phyloP scores from a whole-genome alignment of 805 yeast species.

The Hagleromyces aurorensis region DNA sequence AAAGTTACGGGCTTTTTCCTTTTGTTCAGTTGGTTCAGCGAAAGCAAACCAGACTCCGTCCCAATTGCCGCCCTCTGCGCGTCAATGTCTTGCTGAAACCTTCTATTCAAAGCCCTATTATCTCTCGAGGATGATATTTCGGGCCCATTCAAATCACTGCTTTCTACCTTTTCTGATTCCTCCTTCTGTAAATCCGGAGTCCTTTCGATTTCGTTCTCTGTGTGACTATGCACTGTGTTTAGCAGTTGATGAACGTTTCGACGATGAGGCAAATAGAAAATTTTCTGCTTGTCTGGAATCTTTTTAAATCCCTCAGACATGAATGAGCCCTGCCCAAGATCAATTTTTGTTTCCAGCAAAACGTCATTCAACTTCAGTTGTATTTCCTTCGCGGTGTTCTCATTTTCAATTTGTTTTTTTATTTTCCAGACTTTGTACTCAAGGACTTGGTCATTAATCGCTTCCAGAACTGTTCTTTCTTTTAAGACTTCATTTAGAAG shows the following conservation, averaged over 20 bases:
- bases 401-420: constrained; percentile 10
- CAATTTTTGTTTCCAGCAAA: constrained; percentile 25
- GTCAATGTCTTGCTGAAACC: constrained; percentile 83
- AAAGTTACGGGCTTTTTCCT: constrained; percentile 92
- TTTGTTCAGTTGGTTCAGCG: constrained; percentile 79
- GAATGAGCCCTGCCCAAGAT: constrained; percentile 50
- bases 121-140: constrained; percentile 67
- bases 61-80: constrained; percentile 74
- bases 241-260: constrained; percentile 60
- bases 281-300: constrained; percentile 64
- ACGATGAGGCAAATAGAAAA: constrained; percentile 76
- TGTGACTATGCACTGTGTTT: constrained; percentile 58
- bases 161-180: constrained; percentile 17
- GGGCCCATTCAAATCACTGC: constrained; percentile 10
- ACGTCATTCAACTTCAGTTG: constrained; percentile 24
- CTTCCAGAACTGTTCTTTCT: constrained; percentile 1
- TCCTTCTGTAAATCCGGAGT: constrained; percentile 13
- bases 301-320: constrained; percentile 67
- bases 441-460: constrained; percentile 1
- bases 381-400: constrained; percentile 6
- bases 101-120: constrained; percentile 77
- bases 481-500: constrained; percentile 42
- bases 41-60: constrained; percentile 71
- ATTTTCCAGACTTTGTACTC: constrained; percentile 23
- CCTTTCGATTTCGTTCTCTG: constrained; percentile 36